A percentile compares a stretch with the other conserved stretches of the same genome.
phyloP scores from a whole-genome alignment of 2,329 filamentous ascomycete species.

The Cytospora chrysosperma region DNA sequence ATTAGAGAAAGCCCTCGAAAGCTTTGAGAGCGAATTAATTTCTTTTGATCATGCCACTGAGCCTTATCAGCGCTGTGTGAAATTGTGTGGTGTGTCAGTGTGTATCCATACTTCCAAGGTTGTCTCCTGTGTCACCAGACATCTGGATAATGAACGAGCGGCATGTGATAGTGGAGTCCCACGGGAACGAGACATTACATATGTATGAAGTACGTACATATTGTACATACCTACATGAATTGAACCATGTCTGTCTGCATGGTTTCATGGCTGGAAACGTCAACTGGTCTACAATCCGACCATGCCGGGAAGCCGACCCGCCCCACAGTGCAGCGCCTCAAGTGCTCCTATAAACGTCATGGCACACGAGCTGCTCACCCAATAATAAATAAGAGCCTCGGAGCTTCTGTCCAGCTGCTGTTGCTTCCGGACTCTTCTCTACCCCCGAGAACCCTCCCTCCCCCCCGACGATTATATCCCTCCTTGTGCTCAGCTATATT shows the following conservation, averaged over 20 bases:
- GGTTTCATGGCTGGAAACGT: no score
- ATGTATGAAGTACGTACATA: no score
- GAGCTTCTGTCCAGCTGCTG: background rate
- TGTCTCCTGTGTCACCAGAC: background rate
- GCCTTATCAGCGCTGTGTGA: no score
- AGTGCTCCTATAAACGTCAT: background rate
- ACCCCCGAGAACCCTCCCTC: background rate
- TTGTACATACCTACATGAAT: no score
- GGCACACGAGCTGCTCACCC: background rate
- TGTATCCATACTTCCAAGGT: no score
- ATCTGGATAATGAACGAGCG: background rate
- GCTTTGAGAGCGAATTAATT: conserved; percentile 23
- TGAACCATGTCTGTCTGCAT: no score
- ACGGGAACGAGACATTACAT: no score
- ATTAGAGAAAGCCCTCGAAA: background rate
- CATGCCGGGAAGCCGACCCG: background rate
- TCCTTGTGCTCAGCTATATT: background rate
- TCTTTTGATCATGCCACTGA: conserved; percentile 18
- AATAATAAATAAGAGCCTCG: background rate
- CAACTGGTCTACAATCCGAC: no score
- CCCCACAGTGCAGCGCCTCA: background rate
- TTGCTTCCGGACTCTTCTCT: background rate
- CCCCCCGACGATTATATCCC: background rate
- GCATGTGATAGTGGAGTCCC: conserved; percentile 23
- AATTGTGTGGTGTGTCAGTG: no score